phyloP scores from a whole-genome alignment of 2,329 filamentous ascomycete species.

The Epichloe sp. region DNA sequence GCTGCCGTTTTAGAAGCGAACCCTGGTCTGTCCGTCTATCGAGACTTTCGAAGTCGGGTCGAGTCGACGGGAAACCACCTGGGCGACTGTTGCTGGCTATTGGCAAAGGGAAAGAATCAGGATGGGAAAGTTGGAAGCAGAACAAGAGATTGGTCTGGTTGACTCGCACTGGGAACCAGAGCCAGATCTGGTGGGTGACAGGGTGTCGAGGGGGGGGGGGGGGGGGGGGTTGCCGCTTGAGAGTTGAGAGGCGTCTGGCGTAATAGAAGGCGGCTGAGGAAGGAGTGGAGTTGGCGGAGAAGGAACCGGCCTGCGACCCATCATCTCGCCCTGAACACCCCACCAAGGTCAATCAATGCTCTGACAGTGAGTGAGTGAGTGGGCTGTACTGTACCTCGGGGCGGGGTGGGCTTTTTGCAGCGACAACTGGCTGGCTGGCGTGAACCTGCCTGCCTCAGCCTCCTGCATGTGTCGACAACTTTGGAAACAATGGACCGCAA shows the following conservation, averaged over 20 bases:
- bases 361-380: neutral
- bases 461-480: neutral
- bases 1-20: constrained; percentile 3
- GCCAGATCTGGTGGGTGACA: constrained; percentile 2
- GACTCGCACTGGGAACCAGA: neutral
- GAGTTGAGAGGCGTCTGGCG: neutral
- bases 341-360: neutral
- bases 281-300: neutral
- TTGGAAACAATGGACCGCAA: neutral
- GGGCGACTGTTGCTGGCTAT: neutral
- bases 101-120: neutral
- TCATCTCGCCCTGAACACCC: too few species aligned
- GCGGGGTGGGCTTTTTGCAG: neutral
- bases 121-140: neutral
- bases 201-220: neutral
- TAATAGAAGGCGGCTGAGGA: constrained; percentile 1
- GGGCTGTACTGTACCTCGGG: neutral
- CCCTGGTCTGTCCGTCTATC: constrained; percentile 1
- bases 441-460: neutral
- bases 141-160: constrained; percentile 1
- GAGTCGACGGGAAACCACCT: neutral
- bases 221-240: neutral
- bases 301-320: neutral
- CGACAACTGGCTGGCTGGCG: neutral
- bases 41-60: neutral